Base-by-base conservation (phyloP, 805 yeast species). In the Wickerhamomyces strasburgensis region DNA sequence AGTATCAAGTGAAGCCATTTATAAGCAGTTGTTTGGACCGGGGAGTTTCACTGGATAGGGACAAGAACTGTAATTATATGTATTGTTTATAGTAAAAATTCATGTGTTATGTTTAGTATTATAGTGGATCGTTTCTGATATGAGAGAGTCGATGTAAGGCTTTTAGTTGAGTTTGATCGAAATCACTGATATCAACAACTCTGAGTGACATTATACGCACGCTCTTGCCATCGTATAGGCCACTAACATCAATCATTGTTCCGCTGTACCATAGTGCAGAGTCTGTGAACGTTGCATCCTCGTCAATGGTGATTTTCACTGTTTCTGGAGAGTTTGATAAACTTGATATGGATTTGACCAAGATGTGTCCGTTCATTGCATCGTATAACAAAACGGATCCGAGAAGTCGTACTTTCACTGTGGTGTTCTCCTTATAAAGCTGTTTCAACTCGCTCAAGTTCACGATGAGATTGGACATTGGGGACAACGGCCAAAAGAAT, bases 21-120 rank as follows among this genome's bases (percentile, higher is more conserved):
- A 86, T 84, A 85, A 78, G 35, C 83, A 77, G 46, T 74, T 75
- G 46, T 76, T 78, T 51, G 60, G 72, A 3, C 42, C 40, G 14
- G 46, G 39, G 30, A 43, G 46, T 15, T 46, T 43, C 24, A 36
- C 42, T 4, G 29, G 30, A 21, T n/a, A 7, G 9, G 5, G 23
- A 18, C 5, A 6, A 19, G 24, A 13, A 27, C 25, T 21, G 10
- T 21, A 21, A 21, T 21, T 21, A 8, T 21, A 21, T 7, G 11
- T 11, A 21, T n/a, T n/a, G n/a, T n/a, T n/a, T n/a, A n/a, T n/a
- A n/a, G n/a, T n/a, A n/a, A n/a, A n/a, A n/a, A n/a, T n/a, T n/a
- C n/a, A n/a, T n/a, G n/a, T n/a, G n/a, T n/a, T n/a, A n/a, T n/a
- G 19, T 26, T 17, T n/a, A 7, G n/a, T 6, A 19, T 34, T 25